A percentile compares a stretch with the other conserved stretches of the same genome.
Conservation (phyloP, 164 flowering plant genomes). For the Vitis vinifera region DNA sequence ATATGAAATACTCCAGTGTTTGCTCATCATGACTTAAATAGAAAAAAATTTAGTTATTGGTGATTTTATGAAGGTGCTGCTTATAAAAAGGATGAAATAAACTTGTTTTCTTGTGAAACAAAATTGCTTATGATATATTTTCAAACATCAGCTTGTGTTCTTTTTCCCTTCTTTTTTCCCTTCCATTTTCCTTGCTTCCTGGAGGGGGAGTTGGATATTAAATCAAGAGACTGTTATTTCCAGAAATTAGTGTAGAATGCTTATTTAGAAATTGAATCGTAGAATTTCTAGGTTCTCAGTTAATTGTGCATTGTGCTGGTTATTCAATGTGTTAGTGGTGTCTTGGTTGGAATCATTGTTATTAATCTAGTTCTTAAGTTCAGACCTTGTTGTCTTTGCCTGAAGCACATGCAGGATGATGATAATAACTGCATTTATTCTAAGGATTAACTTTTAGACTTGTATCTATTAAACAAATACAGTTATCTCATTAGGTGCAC, state of each 20-base stretch:
- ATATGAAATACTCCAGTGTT: no score
- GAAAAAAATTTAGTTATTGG: background rate
- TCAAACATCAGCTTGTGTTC: no score
- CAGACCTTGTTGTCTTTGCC: background rate
- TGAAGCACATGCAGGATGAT: background rate
- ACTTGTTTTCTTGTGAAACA: background rate
- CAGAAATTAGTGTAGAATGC: no score
- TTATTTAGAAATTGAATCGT: no score
- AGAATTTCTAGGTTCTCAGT: no score
- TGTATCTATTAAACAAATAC: background rate
- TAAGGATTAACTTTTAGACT: background rate
- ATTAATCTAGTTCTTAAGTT: background rate
- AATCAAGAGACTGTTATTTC: no score
- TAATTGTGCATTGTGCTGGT: no score
- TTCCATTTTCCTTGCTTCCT: no score
- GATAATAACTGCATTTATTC: background rate
- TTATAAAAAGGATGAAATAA: background rate
- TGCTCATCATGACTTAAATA: no score
- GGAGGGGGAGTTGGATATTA: no score
- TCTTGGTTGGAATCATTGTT: background rate
- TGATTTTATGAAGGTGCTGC: background rate
- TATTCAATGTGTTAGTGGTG: background rate
- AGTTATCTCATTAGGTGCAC: background rate
- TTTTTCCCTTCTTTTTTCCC: no score
- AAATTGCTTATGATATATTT: no score